These are phyloP conservation scores for Solanum peruvianum DNA, from an alignment of 257 asterid genomes.

Conservation along the genomic window DNA sequence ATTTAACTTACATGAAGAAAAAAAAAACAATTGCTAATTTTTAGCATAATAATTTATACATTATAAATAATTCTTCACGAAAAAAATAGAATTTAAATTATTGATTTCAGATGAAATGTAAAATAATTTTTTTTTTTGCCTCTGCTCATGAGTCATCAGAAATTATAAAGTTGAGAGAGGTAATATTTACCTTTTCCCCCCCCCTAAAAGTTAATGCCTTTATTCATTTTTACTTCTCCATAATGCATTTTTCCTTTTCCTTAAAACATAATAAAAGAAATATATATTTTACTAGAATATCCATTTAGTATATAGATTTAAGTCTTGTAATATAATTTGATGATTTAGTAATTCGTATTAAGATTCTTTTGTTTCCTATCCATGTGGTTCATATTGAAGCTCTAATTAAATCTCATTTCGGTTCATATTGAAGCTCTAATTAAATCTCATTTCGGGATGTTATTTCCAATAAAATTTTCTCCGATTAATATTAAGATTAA, in stretches of 20 bases:
- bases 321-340: neutral
- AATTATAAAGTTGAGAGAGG: too few species aligned
- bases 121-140: neutral
- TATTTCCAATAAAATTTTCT: neutral
- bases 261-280: neutral
- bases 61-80: neutral
- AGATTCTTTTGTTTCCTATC: too few species aligned
- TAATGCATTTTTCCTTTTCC: neutral
- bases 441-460: too few species aligned
- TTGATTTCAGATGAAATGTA: too few species aligned
- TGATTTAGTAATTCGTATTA: neutral
- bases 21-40: neutral
- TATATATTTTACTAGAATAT: neutral
- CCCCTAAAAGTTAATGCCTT: neutral
- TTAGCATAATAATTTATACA: neutral
- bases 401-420: too few species aligned
- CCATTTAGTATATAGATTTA: neutral
- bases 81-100: too few species aligned
- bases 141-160: neutral
- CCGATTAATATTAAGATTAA: neutral
- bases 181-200: too few species aligned
- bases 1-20: neutral
- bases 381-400: neutral
- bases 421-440: neutral
- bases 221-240: too few species aligned